Percentiles rank a stretch among this genome's conserved stretches.
phyloP scores from a whole-genome alignment of 2,329 filamentous ascomycete genomes.

The Verticillium isaacii region DNA sequence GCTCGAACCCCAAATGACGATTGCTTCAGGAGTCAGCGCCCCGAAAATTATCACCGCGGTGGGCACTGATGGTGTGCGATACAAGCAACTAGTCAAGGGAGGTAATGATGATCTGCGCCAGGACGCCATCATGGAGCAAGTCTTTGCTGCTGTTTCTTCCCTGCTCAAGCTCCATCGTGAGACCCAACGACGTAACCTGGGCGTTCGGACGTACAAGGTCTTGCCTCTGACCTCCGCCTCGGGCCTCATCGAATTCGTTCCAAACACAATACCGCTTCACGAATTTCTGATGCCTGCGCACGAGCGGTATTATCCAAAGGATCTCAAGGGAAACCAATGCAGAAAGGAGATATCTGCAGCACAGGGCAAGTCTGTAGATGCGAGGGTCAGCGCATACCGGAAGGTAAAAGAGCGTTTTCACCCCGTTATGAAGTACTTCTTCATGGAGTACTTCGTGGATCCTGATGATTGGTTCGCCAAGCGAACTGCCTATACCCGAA shows the following conservation, averaged over 20 bases:
- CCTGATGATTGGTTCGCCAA: slow-evolving; percentile 95
- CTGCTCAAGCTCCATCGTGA: slow-evolving; percentile 80
- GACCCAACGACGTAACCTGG: slow-evolving; percentile 82
- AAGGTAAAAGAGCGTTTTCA: slow-evolving; percentile 78
- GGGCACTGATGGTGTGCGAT: slow-evolving; percentile 70
- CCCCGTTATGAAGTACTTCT: slow-evolving; percentile 94
- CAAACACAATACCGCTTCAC: slow-evolving; percentile 86
- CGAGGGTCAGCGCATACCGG: slow-evolving; percentile 69
- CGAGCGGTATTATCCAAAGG: slow-evolving; percentile 77
- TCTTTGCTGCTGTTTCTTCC: slow-evolving; percentile 92
- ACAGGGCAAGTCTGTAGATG: slow-evolving; percentile 64
- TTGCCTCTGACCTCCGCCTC: slow-evolving; percentile 79
- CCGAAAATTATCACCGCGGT: slow-evolving; percentile 88
- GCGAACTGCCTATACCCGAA: slow-evolving; percentile 85
- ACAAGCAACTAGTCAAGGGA: slow-evolving; percentile 91
- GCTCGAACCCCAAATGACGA: slow-evolving; percentile 71
- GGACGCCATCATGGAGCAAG: slow-evolving; percentile 98
- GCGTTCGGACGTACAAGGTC: slow-evolving; percentile 95
- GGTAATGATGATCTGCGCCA: slow-evolving; percentile 94
- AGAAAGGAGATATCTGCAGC: slow-evolving; percentile 74
- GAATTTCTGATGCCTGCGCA: slow-evolving; percentile 92
- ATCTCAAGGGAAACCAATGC: slow-evolving; percentile 71
- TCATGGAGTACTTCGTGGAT: slow-evolving; percentile 89
- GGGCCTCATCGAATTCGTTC: slow-evolving; percentile 95
- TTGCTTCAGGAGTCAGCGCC: slow-evolving; percentile 85